Evolutionary conservation across 371 early-diverging fungal species (phyloP), one percentile per base, ranked within the genome.

Genomic region (Mortierella sp.): DNA sequence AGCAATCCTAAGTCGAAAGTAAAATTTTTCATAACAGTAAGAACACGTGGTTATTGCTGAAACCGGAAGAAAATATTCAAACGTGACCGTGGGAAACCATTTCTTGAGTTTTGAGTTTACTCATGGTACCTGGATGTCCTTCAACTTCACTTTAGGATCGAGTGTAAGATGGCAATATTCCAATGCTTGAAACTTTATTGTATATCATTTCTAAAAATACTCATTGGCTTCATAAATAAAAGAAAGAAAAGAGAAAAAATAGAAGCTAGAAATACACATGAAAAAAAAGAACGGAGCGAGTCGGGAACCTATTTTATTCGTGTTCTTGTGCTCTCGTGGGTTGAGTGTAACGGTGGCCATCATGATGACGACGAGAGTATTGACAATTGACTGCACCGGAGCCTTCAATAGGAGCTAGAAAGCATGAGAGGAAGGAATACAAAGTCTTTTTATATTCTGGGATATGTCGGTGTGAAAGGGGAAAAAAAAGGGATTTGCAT

Each of bases 1-100:
- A 9, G 26, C 35, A 34, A 76, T 76, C 22, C 54, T 76, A 13
- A 32, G 45, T 37, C 64, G 75, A 35, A 28, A 54, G 12, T 56
- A 65, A 17, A 35, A 47, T 19, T n/a, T n/a, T n/a, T n/a, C n/a
- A n/a, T n/a, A n/a, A n/a, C n/a, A n/a, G n/a, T n/a, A n/a, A n/a
- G n/a, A n/a, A n/a, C n/a, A n/a, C n/a, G n/a, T n/a, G n/a, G n/a
- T n/a, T n/a, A n/a, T n/a, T n/a, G n/a, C n/a, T n/a, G n/a, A n/a
- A n/a, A n/a, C n/a, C n/a, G n/a, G n/a, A n/a, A n/a, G n/a, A n/a
- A n/a, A n/a, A n/a, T n/a, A n/a, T n/a, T n/a, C n/a, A n/a, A n/a
- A 37, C 60, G 26, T 60, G 60, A 37, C 40, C 34, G 42, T 42
- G 57, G 57, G 57, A 59, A 59, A 37, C 59, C 56, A 15, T 56